Evolutionary conservation across 441 rosid species (phyloP).

Genomic region (Geranium incanum): DNA sequence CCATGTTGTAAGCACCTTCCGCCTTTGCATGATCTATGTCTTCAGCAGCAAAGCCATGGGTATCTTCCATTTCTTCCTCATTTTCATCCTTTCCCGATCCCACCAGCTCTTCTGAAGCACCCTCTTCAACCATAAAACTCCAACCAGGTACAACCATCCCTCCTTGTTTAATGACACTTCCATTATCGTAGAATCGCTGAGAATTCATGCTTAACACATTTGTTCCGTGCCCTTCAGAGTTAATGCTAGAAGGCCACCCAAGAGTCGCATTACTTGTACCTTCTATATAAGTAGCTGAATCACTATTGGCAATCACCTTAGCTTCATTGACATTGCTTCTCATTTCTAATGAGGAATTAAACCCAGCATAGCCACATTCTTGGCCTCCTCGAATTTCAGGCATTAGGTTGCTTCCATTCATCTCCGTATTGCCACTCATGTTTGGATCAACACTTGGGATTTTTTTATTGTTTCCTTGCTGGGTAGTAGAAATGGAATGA

Average conservation of each 20-base stretch:
- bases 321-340: conserved; percentile 14
- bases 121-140: conserved; percentile 28
- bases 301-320: conserved; percentile 15
- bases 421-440: conserved; percentile 9
- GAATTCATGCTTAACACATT: conserved; percentile 18
- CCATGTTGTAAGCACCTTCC: conserved; percentile 18
- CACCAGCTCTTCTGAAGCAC: conserved; percentile 27
- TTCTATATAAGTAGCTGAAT: conserved; percentile 16
- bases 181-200: conserved; percentile 22
- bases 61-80: conserved; percentile 30
- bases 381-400: conserved; percentile 20
- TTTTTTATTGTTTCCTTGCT: conserved; percentile 23
- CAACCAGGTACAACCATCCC: conserved; percentile 26
- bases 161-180: conserved; percentile 18
- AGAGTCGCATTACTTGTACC: conserved; percentile 10
- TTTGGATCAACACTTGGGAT: conserved; percentile 17
- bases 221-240: conserved; percentile 22
- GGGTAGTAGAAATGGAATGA: conserved; percentile 14
- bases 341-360: conserved; percentile 17
- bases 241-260: conserved; percentile 19
- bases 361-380: conserved; percentile 10
- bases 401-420: conserved; percentile 14
- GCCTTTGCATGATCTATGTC: conserved; percentile 21
- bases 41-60: conserved; percentile 26
- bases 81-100: conserved; percentile 27